Conservation (phyloP, 345 rosid genomes). For the Sisymbrium altissimum region DNA sequence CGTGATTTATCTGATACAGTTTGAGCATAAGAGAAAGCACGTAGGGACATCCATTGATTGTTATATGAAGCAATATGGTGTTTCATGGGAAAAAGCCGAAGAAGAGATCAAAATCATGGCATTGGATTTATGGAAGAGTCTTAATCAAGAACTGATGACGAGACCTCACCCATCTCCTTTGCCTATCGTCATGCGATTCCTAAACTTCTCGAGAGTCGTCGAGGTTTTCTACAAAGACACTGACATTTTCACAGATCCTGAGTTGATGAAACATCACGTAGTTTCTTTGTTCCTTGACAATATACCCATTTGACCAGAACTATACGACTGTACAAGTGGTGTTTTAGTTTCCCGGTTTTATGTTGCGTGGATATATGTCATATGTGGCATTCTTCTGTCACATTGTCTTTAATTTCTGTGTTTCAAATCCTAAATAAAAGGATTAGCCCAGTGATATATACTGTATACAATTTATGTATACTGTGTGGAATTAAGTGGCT, state of each 20-base stretch:
- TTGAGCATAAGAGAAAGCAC: neutral
- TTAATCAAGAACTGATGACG: conserved; percentile 13
- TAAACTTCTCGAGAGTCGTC: conserved; percentile 9
- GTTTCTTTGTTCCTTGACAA: neutral
- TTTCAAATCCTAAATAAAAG: too few species aligned
- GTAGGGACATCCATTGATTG: conserved; percentile 15
- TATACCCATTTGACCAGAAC: neutral
- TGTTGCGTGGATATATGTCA: neutral
- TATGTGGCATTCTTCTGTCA: neutral
- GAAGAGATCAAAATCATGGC: neutral
- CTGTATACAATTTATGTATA: too few species aligned
- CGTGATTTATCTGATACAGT: neutral
- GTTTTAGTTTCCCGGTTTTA: neutral
- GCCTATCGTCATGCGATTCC: neutral
- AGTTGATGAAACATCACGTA: conserved; percentile 1
- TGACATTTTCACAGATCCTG: conserved; percentile 4
- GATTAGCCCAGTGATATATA: too few species aligned
- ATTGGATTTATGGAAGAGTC: conserved; percentile 6
- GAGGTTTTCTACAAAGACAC: conserved; percentile 14
- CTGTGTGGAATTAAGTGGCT: too few species aligned
- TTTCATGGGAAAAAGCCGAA: neutral
- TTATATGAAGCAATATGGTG: conserved; percentile 7
- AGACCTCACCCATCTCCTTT: neutral
- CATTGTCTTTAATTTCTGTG: too few species aligned
- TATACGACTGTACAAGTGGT: neutral